Percentiles rank a stretch among this genome's conserved stretches.
phyloP scores from a whole-genome alignment of 2,329 filamentous ascomycete genomes.

The Fusarium siculi region DNA sequence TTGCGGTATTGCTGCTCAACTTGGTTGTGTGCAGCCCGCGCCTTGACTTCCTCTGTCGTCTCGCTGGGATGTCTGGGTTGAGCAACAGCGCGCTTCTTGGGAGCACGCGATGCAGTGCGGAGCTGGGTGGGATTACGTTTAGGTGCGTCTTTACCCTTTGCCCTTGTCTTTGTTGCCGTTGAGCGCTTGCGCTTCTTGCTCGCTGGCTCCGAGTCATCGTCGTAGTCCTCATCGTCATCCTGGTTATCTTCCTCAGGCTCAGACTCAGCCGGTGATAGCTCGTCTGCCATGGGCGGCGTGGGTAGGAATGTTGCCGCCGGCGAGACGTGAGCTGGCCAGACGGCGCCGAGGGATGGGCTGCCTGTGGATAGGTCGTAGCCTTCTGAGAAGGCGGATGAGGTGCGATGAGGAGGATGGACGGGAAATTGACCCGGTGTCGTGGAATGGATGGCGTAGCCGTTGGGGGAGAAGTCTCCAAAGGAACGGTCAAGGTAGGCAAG shows the following conservation, averaged over 20 bases:
- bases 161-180: slow-evolving; percentile 7
- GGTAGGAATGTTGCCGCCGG: slow-evolving; percentile 38
- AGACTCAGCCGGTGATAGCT: slow-evolving; percentile 35
- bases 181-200: slow-evolving; percentile 35
- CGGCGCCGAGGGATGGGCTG: slow-evolving; percentile 24
- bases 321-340: slow-evolving; percentile 42
- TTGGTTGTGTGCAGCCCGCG: slow-evolving; percentile 54
- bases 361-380: slow-evolving; percentile 33
- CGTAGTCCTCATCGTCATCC: slow-evolving; percentile 26
- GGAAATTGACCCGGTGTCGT: slow-evolving; percentile 36
- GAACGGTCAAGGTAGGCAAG: slow-evolving; percentile 39
- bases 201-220: slow-evolving; percentile 17
- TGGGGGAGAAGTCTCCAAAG: slow-evolving; percentile 38
- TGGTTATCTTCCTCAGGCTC: slow-evolving; percentile 31
- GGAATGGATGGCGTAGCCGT: slow-evolving; percentile 26
- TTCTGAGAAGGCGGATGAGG: slow-evolving; percentile 31
- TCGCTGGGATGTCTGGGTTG: slow-evolving; percentile 38
- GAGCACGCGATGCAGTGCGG: slow-evolving; percentile 41
- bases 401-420: slow-evolving; percentile 27
- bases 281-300: slow-evolving; percentile 41
- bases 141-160: slow-evolving; percentile 6
- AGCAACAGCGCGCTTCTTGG: slow-evolving; percentile 38
- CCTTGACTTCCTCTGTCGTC: slow-evolving; percentile 42
- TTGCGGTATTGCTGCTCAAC: slow-evolving; percentile 62
- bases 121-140: slow-evolving; percentile 39